These are phyloP conservation scores for Pseudocercospora ulei DNA, from an alignment of 2,329 filamentous ascomycete genomes.

Conservation along the genomic window DNA sequence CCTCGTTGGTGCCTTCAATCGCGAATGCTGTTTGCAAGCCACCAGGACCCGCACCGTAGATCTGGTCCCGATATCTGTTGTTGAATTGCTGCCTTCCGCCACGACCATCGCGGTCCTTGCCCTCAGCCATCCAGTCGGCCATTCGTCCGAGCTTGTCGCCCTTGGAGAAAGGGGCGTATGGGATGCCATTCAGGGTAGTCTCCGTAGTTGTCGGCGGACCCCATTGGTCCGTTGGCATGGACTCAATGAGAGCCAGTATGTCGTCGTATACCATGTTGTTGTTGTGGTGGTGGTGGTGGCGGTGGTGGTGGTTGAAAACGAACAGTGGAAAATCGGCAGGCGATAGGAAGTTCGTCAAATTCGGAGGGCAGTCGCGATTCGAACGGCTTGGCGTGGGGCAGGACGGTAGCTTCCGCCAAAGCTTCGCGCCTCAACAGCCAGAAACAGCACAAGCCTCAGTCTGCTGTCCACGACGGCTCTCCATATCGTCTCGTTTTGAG, in stretches of 20 bases:
- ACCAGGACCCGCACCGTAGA: constrained; percentile 78
- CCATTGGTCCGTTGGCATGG: constrained; percentile 52
- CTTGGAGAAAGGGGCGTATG: constrained; percentile 96
- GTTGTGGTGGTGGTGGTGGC: no score
- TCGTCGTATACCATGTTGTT: constrained; percentile 40
- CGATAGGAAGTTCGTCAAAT: no score
- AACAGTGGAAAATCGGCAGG: no score
- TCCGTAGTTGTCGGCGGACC: constrained; percentile 73
- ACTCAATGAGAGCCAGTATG: constrained; percentile 42
- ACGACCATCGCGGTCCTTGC: constrained; percentile 63
- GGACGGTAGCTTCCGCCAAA: no score
- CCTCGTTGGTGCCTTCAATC: constrained; percentile 75
- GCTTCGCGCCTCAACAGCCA: no score
- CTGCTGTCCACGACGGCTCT: no score
- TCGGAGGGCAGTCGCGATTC: no score
- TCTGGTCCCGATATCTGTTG: constrained; percentile 87
- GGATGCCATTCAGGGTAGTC: constrained; percentile 85
- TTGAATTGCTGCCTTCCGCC: constrained; percentile 82
- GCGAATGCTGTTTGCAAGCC: constrained; percentile 68
- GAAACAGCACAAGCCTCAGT: no score
- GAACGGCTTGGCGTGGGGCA: no score
- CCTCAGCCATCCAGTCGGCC: constrained; percentile 93
- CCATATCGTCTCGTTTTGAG: no score
- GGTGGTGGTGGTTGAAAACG: no score
- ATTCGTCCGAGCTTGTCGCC: constrained; percentile 97